A percentile compares a stretch with the other conserved stretches of the same genome.
Conservation (phyloP, 306 rosid species). For the Malus fusca region DNA sequence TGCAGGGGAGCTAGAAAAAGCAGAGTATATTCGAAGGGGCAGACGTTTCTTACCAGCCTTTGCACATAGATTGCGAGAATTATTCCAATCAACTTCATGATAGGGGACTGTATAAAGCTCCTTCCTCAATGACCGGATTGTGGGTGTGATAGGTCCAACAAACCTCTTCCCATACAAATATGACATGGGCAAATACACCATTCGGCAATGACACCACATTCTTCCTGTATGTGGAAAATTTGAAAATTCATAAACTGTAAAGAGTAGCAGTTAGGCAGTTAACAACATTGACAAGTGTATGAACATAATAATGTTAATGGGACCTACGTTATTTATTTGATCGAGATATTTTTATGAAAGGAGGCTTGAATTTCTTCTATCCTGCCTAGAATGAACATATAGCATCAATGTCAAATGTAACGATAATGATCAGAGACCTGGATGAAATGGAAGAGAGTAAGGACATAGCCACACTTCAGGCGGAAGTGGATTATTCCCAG, state of each 20-base stretch:
- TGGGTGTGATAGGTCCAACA: constrained; percentile 77
- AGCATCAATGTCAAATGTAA: neutral
- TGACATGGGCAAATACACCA: constrained; percentile 40
- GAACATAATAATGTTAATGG: neutral
- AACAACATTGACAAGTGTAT: neutral
- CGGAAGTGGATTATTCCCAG: constrained; percentile 36
- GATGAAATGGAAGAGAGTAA: constrained; percentile 23
- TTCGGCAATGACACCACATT: constrained; percentile 36
- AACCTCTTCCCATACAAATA: constrained; percentile 37
- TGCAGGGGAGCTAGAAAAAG: neutral
- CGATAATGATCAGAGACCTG: constrained; percentile 8
- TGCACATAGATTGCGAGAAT: constrained; percentile 60
- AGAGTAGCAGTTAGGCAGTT: neutral
- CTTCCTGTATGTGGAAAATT: constrained; percentile 16
- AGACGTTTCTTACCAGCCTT: constrained; percentile 42
- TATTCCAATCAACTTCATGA: constrained; percentile 76
- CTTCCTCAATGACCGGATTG: constrained; percentile 61
- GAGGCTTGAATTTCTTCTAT: neutral
- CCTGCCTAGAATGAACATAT: neutral
- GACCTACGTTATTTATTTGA: neutral
- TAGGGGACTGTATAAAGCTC: constrained; percentile 59
- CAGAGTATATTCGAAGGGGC: neutral
- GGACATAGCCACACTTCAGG: constrained; percentile 35
- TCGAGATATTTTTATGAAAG: neutral
- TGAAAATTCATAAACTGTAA: neutral